Percentiles rank a stretch among this genome's conserved stretches.
Conservation (phyloP, 176 grass and related monocot genomes). For the Juncus effusus region DNA sequence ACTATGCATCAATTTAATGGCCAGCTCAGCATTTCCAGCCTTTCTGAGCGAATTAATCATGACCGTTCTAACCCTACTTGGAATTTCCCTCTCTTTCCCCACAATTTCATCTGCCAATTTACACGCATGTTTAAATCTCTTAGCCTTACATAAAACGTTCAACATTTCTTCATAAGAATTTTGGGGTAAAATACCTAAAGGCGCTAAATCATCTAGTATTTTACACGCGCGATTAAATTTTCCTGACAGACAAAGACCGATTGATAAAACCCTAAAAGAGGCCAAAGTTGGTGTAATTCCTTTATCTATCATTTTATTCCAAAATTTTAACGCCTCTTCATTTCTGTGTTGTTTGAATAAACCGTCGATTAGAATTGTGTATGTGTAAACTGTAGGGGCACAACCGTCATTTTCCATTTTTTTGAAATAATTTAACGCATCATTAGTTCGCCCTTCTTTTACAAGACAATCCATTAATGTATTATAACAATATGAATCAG, state of each 20-base stretch:
- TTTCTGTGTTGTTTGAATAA: conserved; percentile 85
- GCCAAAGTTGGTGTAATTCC: conserved; percentile 74
- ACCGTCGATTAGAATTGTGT: conserved; percentile 70
- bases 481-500: conserved; percentile 83
- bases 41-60: conserved; percentile 95
- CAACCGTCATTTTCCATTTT: conserved; percentile 79
- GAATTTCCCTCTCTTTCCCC: conserved; percentile 65
- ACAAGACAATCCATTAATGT: conserved; percentile 61
- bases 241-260: conserved; percentile 70
- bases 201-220: conserved; percentile 84
- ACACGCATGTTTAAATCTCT: conserved; percentile 86
- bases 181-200: conserved; percentile 75
- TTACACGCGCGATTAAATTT: conserved; percentile 84
- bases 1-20: conserved; percentile 77
- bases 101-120: conserved; percentile 87
- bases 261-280: conserved; percentile 65
- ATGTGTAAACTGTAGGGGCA: conserved; percentile 82
- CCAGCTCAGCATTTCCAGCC: conserved; percentile 79
- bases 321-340: conserved; percentile 72
- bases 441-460: conserved; percentile 54
- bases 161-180: conserved; percentile 91
- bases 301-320: conserved; percentile 84
- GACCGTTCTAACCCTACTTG: conserved; percentile 70
- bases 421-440: conserved; percentile 63
- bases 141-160: conserved; percentile 68